These are phyloP conservation scores for Fusarium floridanum DNA, from an alignment of 2,329 filamentous ascomycete genomes.

Conservation along the genomic window DNA sequence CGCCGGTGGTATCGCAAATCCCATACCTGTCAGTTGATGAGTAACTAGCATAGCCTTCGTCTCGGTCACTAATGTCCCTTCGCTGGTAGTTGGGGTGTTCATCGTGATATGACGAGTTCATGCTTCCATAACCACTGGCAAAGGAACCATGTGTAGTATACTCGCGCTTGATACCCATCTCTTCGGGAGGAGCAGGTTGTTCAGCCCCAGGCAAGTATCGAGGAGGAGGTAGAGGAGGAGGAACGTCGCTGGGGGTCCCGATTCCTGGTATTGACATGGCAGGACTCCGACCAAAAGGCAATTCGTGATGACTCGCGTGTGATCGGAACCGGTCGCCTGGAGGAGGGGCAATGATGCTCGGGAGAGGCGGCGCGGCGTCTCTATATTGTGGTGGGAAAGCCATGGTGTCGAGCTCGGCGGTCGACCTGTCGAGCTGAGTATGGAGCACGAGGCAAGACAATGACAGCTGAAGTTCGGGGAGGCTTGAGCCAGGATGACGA, in stretches of 20 bases:
- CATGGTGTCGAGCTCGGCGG: slow-evolving; percentile 48
- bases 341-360: slow-evolving; percentile 53
- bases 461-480: slow-evolving; percentile 42
- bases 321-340: slow-evolving; percentile 47
- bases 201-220: slow-evolving; percentile 53
- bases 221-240: slow-evolving; percentile 63
- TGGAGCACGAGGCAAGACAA: slow-evolving; percentile 42
- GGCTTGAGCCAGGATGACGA: slow-evolving; percentile 42
- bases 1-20: background rate
- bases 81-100: slow-evolving; percentile 52
- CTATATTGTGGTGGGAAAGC: slow-evolving; percentile 54
- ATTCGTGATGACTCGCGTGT: slow-evolving; percentile 47
- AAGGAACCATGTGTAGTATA: slow-evolving; percentile 47
- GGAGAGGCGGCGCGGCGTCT: slow-evolving; percentile 51
- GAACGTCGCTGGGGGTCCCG: slow-evolving; percentile 50
- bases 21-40: slow-evolving; percentile 56
- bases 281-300: slow-evolving; percentile 51
- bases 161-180: slow-evolving; percentile 49
- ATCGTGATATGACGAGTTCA: slow-evolving; percentile 51
- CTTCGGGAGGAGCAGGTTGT: slow-evolving; percentile 47
- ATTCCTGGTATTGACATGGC: slow-evolving; percentile 60
- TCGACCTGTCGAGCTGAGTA: slow-evolving; percentile 43
- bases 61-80: slow-evolving; percentile 50
- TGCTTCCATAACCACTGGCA: slow-evolving; percentile 57
- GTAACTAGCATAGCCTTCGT: slow-evolving; percentile 61